Evolutionary conservation across 2,329 filamentous ascomycete genomes (phyloP).

Genomic region (Paracorniculantispora psalliotae): DNA sequence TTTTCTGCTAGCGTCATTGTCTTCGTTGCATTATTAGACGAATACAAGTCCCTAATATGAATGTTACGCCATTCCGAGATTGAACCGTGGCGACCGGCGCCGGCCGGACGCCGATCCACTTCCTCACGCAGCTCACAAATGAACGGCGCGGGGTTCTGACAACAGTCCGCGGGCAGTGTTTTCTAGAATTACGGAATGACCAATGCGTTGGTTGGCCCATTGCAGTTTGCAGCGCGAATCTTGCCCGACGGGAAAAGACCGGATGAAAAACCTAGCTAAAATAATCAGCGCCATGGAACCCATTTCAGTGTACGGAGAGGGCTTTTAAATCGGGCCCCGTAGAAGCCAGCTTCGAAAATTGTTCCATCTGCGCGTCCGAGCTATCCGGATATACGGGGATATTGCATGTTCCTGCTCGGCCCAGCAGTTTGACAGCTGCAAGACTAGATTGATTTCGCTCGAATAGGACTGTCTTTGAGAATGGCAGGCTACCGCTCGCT

Average conservation of each 20-base stretch:
- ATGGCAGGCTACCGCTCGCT: too few relatives aligned
- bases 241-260: neutral
- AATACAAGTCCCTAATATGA: neutral
- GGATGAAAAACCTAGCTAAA: neutral
- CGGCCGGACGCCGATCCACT: constrained; percentile 6
- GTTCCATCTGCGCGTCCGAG: neutral
- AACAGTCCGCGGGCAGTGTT: neutral
- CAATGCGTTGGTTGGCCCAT: too few relatives aligned
- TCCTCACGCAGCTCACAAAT: too few relatives aligned
- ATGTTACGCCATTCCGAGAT: neutral
- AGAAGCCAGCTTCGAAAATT: neutral
- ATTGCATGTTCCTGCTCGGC: neutral
- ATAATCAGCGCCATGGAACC: neutral
- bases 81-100: constrained; percentile 1
- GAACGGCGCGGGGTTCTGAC: too few relatives aligned
- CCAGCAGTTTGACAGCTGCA: neutral
- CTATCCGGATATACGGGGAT: neutral
- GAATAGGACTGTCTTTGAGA: neutral
- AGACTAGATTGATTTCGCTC: too few relatives aligned
- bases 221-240: neutral
- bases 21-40: neutral
- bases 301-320: neutral
- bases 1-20: neutral
- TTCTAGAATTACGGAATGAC: neutral
- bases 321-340: neutral